Evolutionary conservation across 1,284 basidiomycete species (phyloP), one percentile per base, ranked within the genome.

Genomic region (Caloboletus inedulis): DNA sequence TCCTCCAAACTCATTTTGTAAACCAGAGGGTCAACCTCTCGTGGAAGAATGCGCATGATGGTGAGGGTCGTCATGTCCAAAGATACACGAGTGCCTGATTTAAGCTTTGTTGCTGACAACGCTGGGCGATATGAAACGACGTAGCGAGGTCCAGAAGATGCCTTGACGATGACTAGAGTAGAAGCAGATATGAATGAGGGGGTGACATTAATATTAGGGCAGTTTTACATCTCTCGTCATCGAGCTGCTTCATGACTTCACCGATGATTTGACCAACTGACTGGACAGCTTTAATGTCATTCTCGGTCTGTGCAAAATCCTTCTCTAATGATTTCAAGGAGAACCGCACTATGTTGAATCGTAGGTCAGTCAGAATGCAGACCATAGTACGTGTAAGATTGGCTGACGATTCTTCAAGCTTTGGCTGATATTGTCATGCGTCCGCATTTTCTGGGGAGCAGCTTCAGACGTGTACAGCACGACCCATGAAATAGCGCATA

Each of bases 1-100:
- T 99, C 96, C 72, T 99, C 97, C 64, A 98, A 79, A 59, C 92
- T 96, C 97, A 99, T 99, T 76, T 98, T 98, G 79, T 99, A 99
- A 6, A 99, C 96, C 66, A 97, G 77, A 18, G 97, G 97, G 69
- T 99, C 97, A 25, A 99, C 94, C 72, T 99, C 97, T 60, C 97
- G 84, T 8, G 97, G 97, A 30, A 99, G 77, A 57, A 99, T 97
- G 43, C 95, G 87, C 95, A 99, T 99, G 69, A 99, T 94, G 8
- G 97, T 99, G 35, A 99, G 78, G 1, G 97, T 99, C 2, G 97
- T 99, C 97, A 99, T 99, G 72, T 99, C 97, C 47, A 99, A 84
- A 55, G 94, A 96, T 56, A 99, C 97, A 59, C 97, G 91, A 10
- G 93, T 93, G 49, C 94, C 94, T 27, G 91, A 75, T 74, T 98